These are phyloP conservation scores for Punica granatum DNA, from an alignment of 345 rosid genomes.

Conservation along the genomic window DNA sequence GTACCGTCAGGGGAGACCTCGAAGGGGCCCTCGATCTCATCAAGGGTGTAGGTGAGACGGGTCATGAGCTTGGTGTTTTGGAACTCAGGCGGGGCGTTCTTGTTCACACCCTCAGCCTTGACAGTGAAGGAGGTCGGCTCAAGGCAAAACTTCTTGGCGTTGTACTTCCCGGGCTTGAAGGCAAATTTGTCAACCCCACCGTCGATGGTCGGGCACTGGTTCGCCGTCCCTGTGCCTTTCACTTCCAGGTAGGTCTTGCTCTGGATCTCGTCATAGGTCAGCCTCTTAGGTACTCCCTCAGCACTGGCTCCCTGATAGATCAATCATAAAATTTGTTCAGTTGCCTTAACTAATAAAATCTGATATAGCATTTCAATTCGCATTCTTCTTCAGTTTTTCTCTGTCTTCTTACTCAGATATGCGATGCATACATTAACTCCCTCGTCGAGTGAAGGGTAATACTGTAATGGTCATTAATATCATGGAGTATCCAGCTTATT, in stretches of 20 bases:
- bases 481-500: too few species aligned
- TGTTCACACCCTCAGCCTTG: conserved; percentile 77
- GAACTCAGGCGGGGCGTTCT: conserved; percentile 84
- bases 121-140: conserved; percentile 99
- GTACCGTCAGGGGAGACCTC: conserved; percentile 61
- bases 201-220: conserved; percentile 80
- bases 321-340: background rate
- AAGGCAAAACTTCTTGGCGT: conserved; percentile 74
- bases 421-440: too few species aligned
- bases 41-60: conserved; percentile 90
- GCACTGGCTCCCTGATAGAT: conserved; percentile 72
- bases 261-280: conserved; percentile 87
- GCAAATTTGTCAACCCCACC: conserved; percentile 73
- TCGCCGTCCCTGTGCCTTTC: conserved; percentile 90
- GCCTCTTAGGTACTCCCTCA: conserved; percentile 82
- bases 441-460: too few species aligned
- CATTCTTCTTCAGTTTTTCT: too few species aligned
- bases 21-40: conserved; percentile 93
- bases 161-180: conserved; percentile 78
- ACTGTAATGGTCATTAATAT: too few species aligned
- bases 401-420: too few species aligned
- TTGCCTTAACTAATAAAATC: background rate
- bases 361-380: background rate
- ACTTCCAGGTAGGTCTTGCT: conserved; percentile 96
- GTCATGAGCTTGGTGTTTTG: conserved; percentile 98